Base-by-base conservation (phyloP, 495 filamentous ascomycete species). In the Astrocystis sublimbata region DNA sequence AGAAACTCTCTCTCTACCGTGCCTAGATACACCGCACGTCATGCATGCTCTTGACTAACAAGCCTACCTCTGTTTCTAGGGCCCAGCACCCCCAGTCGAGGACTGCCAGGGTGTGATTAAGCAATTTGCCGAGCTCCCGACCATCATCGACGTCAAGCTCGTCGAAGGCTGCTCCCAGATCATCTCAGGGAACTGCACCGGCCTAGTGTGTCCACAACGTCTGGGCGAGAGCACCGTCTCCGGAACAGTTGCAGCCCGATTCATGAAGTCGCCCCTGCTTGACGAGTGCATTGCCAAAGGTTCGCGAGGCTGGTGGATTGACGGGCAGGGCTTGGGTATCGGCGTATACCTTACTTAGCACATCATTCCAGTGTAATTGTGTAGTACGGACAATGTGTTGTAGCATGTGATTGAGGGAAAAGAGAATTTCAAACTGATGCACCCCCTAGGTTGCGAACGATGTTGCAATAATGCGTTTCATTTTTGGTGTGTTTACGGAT, bases 231-330 rank as follows among this genome's bases (percentile, higher is more conserved):
- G 61, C 17, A 66, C 58, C 42, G 68, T 72, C 42, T 26, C 70
- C 15, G 67, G 67, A 42, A 23, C 63, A 1, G n/a, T 59, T 19
- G 67, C 70, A 6, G 65, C 70, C 28, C 63, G 70, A 52, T 66
- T 63, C 59, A 68, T 72, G 61, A 46, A 42, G 19, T 55, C 65
- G 15, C 63, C 63, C 15, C n/a, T 72, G 36, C 65, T 63, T 47
- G 45, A 62, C 1, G 63, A 68, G 58, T 72, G 70, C 56, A 72
- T 72, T 38, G 58, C 67, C 45, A 66, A 72, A 5, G 70, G 70
- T 1, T 58, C 58, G 23, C 67, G 70, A 55, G 70, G 70, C 55
- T 72, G 70, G 70, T 72, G 69, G 50, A 31, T 63, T 9, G 67
- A 72, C 17, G 57, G 70, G 10, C 52, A 63, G 36, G 58, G 26